Base-by-base conservation (phyloP, 495 filamentous ascomycete species). In the Paragyromitra xinjiangensis region DNA sequence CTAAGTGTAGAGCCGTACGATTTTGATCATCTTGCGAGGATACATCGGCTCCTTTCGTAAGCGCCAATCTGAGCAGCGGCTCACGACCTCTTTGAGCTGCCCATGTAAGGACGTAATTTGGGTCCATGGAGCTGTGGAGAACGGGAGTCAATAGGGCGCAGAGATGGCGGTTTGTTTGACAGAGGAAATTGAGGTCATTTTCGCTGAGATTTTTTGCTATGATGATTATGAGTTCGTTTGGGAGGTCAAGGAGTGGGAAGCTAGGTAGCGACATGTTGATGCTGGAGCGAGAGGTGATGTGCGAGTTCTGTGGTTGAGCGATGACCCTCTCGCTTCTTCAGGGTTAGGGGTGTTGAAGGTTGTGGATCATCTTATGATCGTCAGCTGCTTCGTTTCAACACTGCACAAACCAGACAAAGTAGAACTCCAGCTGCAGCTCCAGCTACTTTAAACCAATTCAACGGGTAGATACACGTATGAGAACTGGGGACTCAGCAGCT, bases 141-240 rank as follows among this genome's bases (percentile, higher is more conserved):
- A 53, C 5, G 16, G 42, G 44, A 12, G n/a, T 67, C 11, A 67
- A 24, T 19, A 67, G 45, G 37, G 50, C 50, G 19, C 26, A 39
- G 44, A 67, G 64, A 34, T 50, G 64, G 9, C 44, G 64, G 16
- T 67, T 51, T 29, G 64, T 37, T 53, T 37, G 64, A 6, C 44
- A 67, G 45, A 67, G 4, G 34, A 34, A 34, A 67, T 67, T 67
- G 29, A 67, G 44, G 44, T 34, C 45, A 50, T 26, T 16, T 67
- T 50, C 24, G 22, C n/a, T 5, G 14, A 67, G 64, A 6, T 34
- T 14, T 50, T 67, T 29, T 8, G 64, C 64, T 29, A 34, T 34
- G 11, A 50, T 19, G 26, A 67, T 29, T 3, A 53, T 19, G 6
- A 67, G 40, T 67, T 67, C 64, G 45, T 67, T 67, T 45, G 64